Conservation (phyloP, 371 early-diverging fungal genomes). For the Chytridium lagenaria region DNA sequence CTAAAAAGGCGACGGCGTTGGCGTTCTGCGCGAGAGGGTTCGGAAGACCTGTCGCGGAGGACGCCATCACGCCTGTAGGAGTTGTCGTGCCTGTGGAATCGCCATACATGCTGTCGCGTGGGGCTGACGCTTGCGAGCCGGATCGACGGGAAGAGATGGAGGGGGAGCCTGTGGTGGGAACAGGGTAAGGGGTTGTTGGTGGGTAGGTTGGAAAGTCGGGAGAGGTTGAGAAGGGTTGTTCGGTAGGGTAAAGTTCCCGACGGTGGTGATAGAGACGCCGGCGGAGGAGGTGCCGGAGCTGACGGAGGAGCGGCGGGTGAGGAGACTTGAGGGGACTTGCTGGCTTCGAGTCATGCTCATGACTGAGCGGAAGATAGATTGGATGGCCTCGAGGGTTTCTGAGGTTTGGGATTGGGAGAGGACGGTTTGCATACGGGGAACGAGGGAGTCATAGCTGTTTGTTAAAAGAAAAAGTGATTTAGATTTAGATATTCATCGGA, state of each 20-base stretch:
- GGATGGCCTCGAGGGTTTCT: slow-evolving; percentile 75
- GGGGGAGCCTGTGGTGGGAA: not conserved
- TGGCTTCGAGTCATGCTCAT: slow-evolving; percentile 42
- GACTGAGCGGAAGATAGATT: slow-evolving; percentile 77
- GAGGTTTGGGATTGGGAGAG: slow-evolving; percentile 72
- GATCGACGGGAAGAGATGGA: slow-evolving; percentile 18
- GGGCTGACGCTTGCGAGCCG: not conserved
- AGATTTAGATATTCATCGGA: slow-evolving; percentile 3
- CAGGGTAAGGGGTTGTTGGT: not conserved
- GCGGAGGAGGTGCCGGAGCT: slow-evolving; percentile 13
- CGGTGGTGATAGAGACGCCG: not conserved
- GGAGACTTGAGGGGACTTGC: slow-evolving; percentile 9
- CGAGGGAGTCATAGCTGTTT: slow-evolving; percentile 68
- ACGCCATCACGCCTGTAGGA: not conserved
- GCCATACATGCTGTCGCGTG: not conserved
- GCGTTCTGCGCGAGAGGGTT: not conserved
- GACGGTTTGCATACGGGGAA: slow-evolving; percentile 81
- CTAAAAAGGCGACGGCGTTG: slow-evolving; percentile 23
- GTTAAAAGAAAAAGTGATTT: slow-evolving; percentile 3
- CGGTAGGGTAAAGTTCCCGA: not conserved
- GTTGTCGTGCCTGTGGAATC: not conserved
- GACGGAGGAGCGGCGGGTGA: slow-evolving; percentile 6
- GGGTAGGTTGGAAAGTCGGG: not conserved
- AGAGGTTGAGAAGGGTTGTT: not conserved
- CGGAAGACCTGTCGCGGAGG: not conserved